phyloP scores from a whole-genome alignment of 768 basidiomycete species.

The Fibroporia radiculosa region DNA sequence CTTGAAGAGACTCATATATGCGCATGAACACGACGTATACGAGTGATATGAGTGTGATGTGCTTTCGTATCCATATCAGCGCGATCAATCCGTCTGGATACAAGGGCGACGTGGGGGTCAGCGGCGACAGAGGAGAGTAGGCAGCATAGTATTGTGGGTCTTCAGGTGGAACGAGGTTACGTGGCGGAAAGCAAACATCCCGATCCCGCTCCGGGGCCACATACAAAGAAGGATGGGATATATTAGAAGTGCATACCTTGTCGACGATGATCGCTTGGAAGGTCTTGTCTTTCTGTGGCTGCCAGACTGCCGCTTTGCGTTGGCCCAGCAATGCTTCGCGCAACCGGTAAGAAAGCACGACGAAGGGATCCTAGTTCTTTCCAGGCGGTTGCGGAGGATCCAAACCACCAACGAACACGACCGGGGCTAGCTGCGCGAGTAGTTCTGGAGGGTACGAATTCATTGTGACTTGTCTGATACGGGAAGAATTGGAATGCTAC shows the following conservation, averaged over 20 bases:
- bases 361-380: constrained; percentile 46
- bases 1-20: constrained; percentile 58
- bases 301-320: constrained; percentile 61
- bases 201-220: constrained; percentile 19
- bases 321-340: constrained; percentile 62
- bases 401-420: constrained; percentile 93
- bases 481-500: too few relatives aligned
- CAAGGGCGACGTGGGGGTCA: constrained; percentile 81
- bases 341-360: constrained; percentile 48
- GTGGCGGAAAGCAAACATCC: constrained; percentile 79
- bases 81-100: constrained; percentile 95
- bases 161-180: constrained; percentile 58
- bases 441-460: constrained; percentile 91
- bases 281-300: constrained; percentile 58
- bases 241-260: constrained; percentile 42
- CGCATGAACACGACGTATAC: constrained; percentile 91
- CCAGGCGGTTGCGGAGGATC: constrained; percentile 25
- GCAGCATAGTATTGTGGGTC: constrained; percentile 48
- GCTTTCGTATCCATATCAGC: constrained; percentile 97
- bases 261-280: constrained; percentile 87
- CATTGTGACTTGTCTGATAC: too few relatives aligned
- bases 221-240: too few relatives aligned
- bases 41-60: constrained; percentile 82
- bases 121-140: constrained; percentile 91
- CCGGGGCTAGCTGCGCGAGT: constrained; percentile 79